Evolutionary conservation across 441 rosid species (phyloP).

Genomic region (Pelargonium myrrhifolium): DNA sequence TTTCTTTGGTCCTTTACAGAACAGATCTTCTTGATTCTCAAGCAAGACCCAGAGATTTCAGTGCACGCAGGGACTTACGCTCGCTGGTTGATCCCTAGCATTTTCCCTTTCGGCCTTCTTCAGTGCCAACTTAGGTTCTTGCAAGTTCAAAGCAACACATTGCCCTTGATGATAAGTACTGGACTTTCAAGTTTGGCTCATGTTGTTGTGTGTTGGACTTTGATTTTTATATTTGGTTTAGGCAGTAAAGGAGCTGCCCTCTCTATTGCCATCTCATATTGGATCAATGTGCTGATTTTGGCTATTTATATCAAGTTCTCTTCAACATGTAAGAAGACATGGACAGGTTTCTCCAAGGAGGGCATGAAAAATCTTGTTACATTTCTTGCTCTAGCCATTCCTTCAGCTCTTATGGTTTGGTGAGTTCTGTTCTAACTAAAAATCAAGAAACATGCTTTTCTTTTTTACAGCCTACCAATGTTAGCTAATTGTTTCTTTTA

Average conservation of each 20-base stretch:
- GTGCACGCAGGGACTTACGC: slow-evolving; percentile 29
- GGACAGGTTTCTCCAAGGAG: slow-evolving; percentile 31
- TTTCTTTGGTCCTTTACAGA: slow-evolving; percentile 27
- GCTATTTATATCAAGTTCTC: slow-evolving; percentile 28
- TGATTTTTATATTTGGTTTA: slow-evolving; percentile 23
- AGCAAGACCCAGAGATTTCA: slow-evolving; percentile 33
- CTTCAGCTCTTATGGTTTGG: slow-evolving; percentile 43
- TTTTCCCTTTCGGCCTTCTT: slow-evolving; percentile 25
- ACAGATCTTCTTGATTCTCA: slow-evolving; percentile 24
- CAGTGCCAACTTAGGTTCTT: slow-evolving; percentile 33
- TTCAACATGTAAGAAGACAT: slow-evolving; percentile 24
- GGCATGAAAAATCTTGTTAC: slow-evolving; percentile 19
- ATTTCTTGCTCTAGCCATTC: slow-evolving; percentile 29
- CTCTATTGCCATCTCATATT: slow-evolving; percentile 27
- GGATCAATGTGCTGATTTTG: slow-evolving; percentile 29
- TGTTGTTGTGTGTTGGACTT: slow-evolving; percentile 26
- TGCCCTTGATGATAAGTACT: slow-evolving; percentile 23
- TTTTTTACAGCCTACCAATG: neutral
- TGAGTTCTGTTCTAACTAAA: slow-evolving; percentile 7
- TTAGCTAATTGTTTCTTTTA: neutral
- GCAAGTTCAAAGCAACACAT: slow-evolving; percentile 25
- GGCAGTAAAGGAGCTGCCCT: slow-evolving; percentile 39
- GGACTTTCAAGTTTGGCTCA: slow-evolving; percentile 26
- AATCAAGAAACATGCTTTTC: neutral
- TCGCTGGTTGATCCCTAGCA: slow-evolving; percentile 32